Evolutionary conservation across 331 rosid species (phyloP).

Genomic region (Quercus lobata): DNA sequence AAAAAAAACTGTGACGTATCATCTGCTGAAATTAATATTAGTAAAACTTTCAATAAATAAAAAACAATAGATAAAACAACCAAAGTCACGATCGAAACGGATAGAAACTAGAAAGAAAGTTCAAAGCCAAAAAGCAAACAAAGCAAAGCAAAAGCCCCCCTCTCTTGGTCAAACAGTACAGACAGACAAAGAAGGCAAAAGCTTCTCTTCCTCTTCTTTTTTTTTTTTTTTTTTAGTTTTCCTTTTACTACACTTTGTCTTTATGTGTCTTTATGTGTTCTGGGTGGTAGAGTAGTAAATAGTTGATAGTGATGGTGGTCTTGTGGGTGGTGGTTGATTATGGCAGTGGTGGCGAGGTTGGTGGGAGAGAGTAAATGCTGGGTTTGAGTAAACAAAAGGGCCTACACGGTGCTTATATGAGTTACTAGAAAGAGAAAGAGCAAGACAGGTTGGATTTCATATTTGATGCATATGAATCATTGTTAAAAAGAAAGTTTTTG

Average conservation of each 20-base stretch:
- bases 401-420: constrained; percentile 39
- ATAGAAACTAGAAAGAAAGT: constrained; percentile 19
- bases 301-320: constrained; percentile 20
- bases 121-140: constrained; percentile 7
- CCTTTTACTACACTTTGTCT: background rate
- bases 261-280: background rate
- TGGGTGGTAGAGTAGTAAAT: background rate
- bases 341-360: constrained; percentile 38
- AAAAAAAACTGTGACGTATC: background rate
- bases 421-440: constrained; percentile 6
- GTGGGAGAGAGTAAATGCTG: constrained; percentile 77
- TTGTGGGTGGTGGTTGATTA: constrained; percentile 1
- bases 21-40: background rate
- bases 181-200: constrained; percentile 13
- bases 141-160: background rate
- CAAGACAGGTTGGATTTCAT: constrained; percentile 19
- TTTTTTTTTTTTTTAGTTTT: background rate
- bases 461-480: constrained; percentile 36
- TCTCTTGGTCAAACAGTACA: constrained; percentile 15
- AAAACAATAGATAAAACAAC: constrained; percentile 9
- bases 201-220: background rate
- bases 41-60: too few species aligned
- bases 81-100: constrained; percentile 42
- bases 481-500: constrained; percentile 12
- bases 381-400: constrained; percentile 25